Base-by-base conservation (phyloP, 495 filamentous ascomycete genomes). In the Acidiella bohemica region DNA sequence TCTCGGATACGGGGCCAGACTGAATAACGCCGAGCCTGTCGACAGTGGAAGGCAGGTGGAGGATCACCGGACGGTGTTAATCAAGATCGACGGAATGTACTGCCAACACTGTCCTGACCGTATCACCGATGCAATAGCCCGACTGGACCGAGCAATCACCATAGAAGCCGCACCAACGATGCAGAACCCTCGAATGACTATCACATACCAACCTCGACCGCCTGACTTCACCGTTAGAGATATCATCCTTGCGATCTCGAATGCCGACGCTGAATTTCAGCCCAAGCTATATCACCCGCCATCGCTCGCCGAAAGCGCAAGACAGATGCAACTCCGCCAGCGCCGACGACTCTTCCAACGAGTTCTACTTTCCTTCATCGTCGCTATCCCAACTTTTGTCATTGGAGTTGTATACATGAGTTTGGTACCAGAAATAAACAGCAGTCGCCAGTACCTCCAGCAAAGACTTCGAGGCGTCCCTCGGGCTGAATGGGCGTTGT, bases 331-430 rank as follows among this genome's bases (percentile, higher is more conserved):
- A 22, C 37, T 42, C 13, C 51, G 50, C 14, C 55, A 59, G 19
- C 43, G 49, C 24, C 48, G 46, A 12, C 49, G 46, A n/a, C 51
- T 63, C 12, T 41, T 61, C 5, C 46, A 58, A 12, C 77, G 88
- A 8, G 67, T 86, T 16, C 46, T 79, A 2, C 66, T 94, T 45
- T 77, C 81, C 11, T 59, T 87, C n/a, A 54, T 77, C 11, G 66
- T 78, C 19, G 80, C 80, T 26, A 81, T 96, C 26, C 90, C 88
- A n/a, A 84, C 85, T 0, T 87, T 96, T 52, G 54, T 92, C 24
- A 79, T 96, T 43, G 88, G 88, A 1, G 81, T 96, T 46, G 74
- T 95, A 3, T 93, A 78, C 61, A 95, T 93, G 87, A 80, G 66
- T 36, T 70, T 95, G 0, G 72, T 94, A 0, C 63, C 78, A 0